A percentile compares a stretch with the other conserved stretches of the same genome.
Evolutionary conservation across 2,329 filamentous ascomycete species (phyloP).

Genomic region (Phyllosticta capitalensis): DNA sequence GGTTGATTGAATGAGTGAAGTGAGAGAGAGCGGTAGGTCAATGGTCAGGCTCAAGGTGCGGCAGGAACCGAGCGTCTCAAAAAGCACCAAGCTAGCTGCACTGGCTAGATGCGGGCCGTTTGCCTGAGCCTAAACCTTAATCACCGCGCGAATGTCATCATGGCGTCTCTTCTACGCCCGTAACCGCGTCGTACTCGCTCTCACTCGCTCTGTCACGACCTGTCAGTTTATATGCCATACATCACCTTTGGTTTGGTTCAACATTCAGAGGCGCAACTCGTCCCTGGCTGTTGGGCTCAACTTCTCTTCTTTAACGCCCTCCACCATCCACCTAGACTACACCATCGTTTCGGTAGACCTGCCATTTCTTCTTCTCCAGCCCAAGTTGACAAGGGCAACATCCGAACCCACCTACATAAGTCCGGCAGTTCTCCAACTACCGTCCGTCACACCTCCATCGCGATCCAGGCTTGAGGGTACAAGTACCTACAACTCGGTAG

Average conservation of each 20-base stretch:
- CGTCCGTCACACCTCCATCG: not conserved
- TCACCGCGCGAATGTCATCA: not conserved
- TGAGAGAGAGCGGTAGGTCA: not conserved
- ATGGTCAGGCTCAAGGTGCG: not conserved
- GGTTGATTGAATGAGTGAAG: no score
- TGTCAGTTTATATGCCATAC: not conserved
- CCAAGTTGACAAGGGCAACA: not conserved
- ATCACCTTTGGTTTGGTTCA: not conserved
- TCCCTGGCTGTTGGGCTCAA: not conserved
- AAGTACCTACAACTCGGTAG: not conserved
- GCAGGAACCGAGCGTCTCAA: not conserved
- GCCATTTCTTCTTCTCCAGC: not conserved
- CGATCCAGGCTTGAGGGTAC: not conserved
- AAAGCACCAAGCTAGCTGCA: not conserved
- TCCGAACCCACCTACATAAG: not conserved
- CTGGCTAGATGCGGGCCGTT: not conserved
- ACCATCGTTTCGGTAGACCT: not conserved
- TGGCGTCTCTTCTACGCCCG: not conserved
- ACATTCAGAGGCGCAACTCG: no score
- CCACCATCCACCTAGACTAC: not conserved
- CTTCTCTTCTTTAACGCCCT: not conserved
- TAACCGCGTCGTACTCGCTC: not conserved
- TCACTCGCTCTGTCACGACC: not conserved
- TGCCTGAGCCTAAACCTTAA: not conserved
- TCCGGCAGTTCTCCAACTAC: not conserved